Evolutionary conservation across 2,329 filamentous ascomycete species (phyloP).

Genomic region (Neofusicoccum cordaticola): DNA sequence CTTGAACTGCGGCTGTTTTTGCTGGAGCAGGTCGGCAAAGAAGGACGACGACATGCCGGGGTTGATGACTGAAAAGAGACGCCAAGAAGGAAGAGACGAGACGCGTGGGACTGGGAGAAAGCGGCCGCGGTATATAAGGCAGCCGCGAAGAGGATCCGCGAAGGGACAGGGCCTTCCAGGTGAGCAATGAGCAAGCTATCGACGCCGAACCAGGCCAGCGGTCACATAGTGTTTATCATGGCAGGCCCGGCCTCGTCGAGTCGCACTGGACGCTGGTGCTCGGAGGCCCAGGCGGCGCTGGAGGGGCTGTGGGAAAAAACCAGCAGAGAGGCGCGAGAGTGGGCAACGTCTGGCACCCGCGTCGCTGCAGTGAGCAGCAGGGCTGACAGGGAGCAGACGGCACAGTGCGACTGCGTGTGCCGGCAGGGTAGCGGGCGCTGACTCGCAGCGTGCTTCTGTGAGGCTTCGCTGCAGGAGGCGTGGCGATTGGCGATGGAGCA

Average conservation of each 20-base stretch:
- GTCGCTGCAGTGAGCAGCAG: slow-evolving; percentile 12
- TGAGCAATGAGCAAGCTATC: not conserved
- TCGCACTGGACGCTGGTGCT: slow-evolving; percentile 11
- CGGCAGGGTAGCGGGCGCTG: not conserved
- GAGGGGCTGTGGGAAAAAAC: slow-evolving; percentile 4
- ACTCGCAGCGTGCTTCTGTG: slow-evolving; percentile 7
- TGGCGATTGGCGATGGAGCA: not conserved
- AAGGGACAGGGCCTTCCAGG: not conserved
- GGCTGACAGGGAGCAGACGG: slow-evolving; percentile 13
- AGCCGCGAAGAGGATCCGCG: not conserved
- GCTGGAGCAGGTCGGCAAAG: slow-evolving; percentile 38
- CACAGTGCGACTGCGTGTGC: not conserved
- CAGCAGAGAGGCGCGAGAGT: slow-evolving; percentile 7
- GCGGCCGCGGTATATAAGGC: not conserved
- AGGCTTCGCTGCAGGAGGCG: not conserved
- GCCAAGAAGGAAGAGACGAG: not conserved
- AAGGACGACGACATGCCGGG: slow-evolving; percentile 40
- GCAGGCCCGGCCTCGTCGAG: slow-evolving; percentile 3
- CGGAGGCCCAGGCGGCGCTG: slow-evolving; percentile 1
- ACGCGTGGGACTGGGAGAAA: not conserved
- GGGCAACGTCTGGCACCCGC: slow-evolving; percentile 14
- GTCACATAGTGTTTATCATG: slow-evolving; percentile 15
- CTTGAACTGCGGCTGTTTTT: slow-evolving; percentile 51
- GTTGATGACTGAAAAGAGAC: not conserved
- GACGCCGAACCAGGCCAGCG: slow-evolving; percentile 12